Conservation (phyloP, 768 basidiomycete species). For the Guyanaporus albipodus region DNA sequence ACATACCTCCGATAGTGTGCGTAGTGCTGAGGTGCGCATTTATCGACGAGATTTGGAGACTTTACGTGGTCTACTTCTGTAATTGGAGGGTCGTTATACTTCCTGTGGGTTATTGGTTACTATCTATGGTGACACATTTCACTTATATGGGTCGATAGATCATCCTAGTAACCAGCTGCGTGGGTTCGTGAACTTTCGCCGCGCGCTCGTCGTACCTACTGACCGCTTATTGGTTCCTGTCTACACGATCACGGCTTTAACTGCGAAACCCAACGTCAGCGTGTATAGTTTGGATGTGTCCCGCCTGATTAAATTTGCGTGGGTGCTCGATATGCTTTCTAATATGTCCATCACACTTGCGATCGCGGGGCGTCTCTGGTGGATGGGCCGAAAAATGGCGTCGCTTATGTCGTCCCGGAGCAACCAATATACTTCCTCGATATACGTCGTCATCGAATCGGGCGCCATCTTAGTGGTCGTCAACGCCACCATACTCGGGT, state of each 20-base stretch:
- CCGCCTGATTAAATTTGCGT: neutral
- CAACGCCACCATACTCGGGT: neutral
- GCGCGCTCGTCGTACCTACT: neutral
- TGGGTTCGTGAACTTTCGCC: too few species aligned
- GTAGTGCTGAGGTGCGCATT: neutral
- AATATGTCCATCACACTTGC: neutral
- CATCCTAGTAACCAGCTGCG: neutral
- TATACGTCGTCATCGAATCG: neutral
- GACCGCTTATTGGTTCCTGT: neutral
- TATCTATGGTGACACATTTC: neutral
- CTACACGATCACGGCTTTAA: neutral
- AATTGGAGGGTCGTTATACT: neutral
- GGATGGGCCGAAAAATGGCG: neutral
- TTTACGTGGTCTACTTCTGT: slow-evolving; percentile 1
- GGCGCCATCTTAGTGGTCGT: neutral
- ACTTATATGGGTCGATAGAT: neutral
- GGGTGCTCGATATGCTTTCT: neutral
- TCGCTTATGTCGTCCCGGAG: neutral
- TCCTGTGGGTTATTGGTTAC: neutral
- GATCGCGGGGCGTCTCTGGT: neutral
- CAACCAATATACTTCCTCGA: neutral
- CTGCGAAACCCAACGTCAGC: neutral
- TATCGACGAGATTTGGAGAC: neutral
- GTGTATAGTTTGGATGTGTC: neutral
- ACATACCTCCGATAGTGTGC: neutral